Conservation (phyloP, 2,329 filamentous ascomycete species). For the Colletotrichum cereale region DNA sequence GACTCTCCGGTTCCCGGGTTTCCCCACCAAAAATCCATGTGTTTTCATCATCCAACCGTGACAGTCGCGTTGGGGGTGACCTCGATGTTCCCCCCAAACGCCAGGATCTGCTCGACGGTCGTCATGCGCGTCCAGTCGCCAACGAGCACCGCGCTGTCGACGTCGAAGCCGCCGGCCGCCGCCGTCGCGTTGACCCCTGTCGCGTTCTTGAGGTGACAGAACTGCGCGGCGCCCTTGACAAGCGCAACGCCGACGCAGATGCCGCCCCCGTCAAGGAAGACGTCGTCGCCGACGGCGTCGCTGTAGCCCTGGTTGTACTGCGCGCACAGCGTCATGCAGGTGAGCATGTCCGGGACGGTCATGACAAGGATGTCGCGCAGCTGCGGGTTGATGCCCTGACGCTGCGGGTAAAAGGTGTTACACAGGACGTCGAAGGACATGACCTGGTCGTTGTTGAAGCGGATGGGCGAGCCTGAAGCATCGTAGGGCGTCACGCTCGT, state of each 20-base stretch:
- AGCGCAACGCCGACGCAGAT: constrained; percentile 39
- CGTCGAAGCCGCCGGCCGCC: constrained; percentile 31
- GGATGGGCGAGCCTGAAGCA: constrained; percentile 37
- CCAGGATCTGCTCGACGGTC: constrained; percentile 30
- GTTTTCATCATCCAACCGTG: neutral
- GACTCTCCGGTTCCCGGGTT: neutral
- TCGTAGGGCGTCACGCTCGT: constrained; percentile 39
- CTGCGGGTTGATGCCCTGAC: constrained; percentile 35
- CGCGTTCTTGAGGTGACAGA: constrained; percentile 39
- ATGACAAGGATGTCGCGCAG: constrained; percentile 38
- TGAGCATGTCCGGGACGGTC: constrained; percentile 38
- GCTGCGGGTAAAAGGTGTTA: constrained; percentile 38
- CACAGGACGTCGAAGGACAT: constrained; percentile 39
- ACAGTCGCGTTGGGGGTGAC: constrained; percentile 20
- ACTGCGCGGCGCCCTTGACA: constrained; percentile 36
- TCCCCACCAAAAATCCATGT: neutral
- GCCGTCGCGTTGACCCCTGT: constrained; percentile 36
- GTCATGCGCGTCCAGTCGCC: constrained; percentile 31
- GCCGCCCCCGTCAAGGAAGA: constrained; percentile 34
- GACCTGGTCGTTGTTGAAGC: constrained; percentile 41
- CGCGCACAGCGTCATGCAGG: constrained; percentile 40
- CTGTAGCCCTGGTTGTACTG: constrained; percentile 41
- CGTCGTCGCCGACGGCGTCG: constrained; percentile 40
- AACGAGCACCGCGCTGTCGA: constrained; percentile 35
- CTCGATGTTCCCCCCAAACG: constrained; percentile 34